Percentiles rank a stretch among this genome's conserved stretches.
Conservation (phyloP, 1,139 yeast species). For the Pichia sp. region DNA sequence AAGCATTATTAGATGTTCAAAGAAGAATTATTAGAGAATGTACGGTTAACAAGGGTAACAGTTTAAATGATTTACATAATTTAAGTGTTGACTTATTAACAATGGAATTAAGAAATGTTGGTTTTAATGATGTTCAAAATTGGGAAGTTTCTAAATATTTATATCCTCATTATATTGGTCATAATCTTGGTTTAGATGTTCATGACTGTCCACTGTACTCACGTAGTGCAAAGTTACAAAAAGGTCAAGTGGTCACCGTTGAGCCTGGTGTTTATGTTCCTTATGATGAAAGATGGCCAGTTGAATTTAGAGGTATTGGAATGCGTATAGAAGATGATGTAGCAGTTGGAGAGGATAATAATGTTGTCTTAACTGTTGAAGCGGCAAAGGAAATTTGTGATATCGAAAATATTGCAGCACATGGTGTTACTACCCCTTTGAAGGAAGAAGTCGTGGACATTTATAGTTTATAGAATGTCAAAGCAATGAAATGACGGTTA, state of each 20-base stretch:
- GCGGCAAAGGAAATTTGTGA: constrained; percentile 82
- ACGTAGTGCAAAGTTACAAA: constrained; percentile 42
- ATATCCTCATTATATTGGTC: constrained; percentile 95
- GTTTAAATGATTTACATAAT: constrained; percentile 74
- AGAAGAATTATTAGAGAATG: constrained; percentile 71
- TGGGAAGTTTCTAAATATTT: constrained; percentile 49
- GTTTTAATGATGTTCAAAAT: constrained; percentile 47
- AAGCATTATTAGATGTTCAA: constrained; percentile 80
- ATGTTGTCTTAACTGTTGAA: constrained; percentile 60
- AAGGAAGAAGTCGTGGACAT: constrained; percentile 45
- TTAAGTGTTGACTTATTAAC: constrained; percentile 54
- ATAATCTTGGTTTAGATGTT: constrained; percentile 87
- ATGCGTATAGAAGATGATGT: constrained; percentile 92
- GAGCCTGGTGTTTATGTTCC: constrained; percentile 96
- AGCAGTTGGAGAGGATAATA: constrained; percentile 57
- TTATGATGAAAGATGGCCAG: constrained; percentile 60
- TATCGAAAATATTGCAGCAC: constrained; percentile 56
- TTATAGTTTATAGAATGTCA: constrained; percentile 20
- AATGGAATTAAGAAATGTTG: constrained; percentile 63
- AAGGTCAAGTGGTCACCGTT: constrained; percentile 77
- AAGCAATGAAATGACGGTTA: background rate
- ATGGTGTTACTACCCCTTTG: constrained; percentile 41
- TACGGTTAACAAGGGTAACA: constrained; percentile 41
- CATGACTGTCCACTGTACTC: constrained; percentile 72
- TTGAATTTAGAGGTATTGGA: constrained; percentile 81